Percentiles rank a stretch among this genome's conserved stretches.
Evolutionary conservation across 805 yeast genomes (phyloP).

Genomic region (Blastobotrys peoriensis): DNA sequence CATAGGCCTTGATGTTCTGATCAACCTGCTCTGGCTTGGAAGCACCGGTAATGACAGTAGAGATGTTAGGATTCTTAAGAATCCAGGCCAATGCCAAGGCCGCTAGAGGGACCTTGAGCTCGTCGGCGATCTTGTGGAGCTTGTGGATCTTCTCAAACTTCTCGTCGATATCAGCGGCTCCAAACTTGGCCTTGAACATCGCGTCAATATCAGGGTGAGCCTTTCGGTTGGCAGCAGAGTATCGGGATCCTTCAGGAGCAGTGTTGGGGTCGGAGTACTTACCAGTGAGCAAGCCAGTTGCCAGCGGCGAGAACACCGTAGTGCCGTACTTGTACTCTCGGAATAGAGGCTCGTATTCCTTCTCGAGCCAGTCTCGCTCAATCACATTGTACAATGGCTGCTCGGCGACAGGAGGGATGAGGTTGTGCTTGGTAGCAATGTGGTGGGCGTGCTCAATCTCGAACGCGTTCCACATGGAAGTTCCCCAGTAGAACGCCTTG

Average conservation of each 20-base stretch:
- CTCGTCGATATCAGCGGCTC: conserved; percentile 22
- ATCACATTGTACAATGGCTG: conserved; percentile 27
- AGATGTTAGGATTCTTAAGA: conserved; percentile 27
- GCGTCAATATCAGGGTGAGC: conserved; percentile 9
- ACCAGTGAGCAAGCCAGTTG: conserved; percentile 31
- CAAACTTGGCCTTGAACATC: conserved; percentile 14
- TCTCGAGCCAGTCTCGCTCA: conserved; percentile 25
- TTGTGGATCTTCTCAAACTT: conserved; percentile 22
- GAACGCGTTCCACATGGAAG: conserved; percentile 30
- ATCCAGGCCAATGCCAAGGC: conserved; percentile 30
- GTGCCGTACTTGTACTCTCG: conserved; percentile 28
- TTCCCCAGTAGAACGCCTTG: conserved; percentile 31
- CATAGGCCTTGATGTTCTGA: conserved; percentile 27
- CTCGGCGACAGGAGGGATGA: conserved; percentile 30
- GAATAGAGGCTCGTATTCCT: conserved; percentile 27
- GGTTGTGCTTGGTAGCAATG: conserved; percentile 27
- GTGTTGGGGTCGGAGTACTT: conserved; percentile 24
- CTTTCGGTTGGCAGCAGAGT: conserved; percentile 6
- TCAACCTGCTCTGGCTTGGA: conserved; percentile 26
- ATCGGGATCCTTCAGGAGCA: conserved; percentile 14
- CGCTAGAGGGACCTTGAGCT: conserved; percentile 24
- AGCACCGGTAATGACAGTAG: conserved; percentile 30
- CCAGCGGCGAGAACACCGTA: conserved; percentile 30
- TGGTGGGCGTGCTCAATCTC: conserved; percentile 32
- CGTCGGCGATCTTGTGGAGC: conserved; percentile 24